Conservation (phyloP, 495 filamentous ascomycete species). For the Astrocystis sublimbata region DNA sequence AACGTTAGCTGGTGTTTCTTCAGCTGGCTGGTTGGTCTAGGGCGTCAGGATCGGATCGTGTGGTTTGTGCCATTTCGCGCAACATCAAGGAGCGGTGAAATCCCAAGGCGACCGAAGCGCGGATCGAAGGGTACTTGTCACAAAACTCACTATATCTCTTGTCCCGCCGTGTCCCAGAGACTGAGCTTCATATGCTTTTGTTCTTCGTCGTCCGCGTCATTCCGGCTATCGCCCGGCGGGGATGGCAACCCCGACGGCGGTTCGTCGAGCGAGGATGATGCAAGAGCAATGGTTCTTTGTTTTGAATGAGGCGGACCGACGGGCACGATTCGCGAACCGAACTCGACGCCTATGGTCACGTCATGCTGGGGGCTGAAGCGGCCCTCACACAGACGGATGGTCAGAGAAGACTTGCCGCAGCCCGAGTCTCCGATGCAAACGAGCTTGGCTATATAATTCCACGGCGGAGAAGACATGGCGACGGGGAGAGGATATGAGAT, state of each 20-base stretch:
- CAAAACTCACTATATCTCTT: constrained; percentile 65
- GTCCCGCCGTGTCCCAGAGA: constrained; percentile 95
- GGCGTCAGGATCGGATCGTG: no score
- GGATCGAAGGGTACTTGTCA: no score
- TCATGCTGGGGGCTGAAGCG: constrained; percentile 91
- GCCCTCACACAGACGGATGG: constrained; percentile 94
- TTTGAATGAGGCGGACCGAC: constrained; percentile 74
- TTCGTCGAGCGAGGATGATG: constrained; percentile 33
- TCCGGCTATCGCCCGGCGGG: constrained; percentile 7
- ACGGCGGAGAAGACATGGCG: constrained; percentile 62
- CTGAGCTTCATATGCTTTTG: constrained; percentile 76
- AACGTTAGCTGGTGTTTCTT: constrained; percentile 11
- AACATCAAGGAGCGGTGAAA: not conserved
- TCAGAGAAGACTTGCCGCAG: constrained; percentile 86
- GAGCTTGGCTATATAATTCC: constrained; percentile 98
- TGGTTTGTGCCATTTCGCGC: no score
- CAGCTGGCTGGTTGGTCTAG: not conserved
- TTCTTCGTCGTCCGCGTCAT: constrained; percentile 22
- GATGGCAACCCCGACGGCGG: constrained; percentile 39
- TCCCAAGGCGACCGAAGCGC: not conserved
- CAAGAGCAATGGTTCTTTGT: not conserved
- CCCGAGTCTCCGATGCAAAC: constrained; percentile 96
- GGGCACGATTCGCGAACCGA: constrained; percentile 90
- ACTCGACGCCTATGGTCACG: constrained; percentile 97
- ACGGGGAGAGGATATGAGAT: not conserved